phyloP scores from a whole-genome alignment of 176 grass and related monocot genomes.

The Zizania latifolia region DNA sequence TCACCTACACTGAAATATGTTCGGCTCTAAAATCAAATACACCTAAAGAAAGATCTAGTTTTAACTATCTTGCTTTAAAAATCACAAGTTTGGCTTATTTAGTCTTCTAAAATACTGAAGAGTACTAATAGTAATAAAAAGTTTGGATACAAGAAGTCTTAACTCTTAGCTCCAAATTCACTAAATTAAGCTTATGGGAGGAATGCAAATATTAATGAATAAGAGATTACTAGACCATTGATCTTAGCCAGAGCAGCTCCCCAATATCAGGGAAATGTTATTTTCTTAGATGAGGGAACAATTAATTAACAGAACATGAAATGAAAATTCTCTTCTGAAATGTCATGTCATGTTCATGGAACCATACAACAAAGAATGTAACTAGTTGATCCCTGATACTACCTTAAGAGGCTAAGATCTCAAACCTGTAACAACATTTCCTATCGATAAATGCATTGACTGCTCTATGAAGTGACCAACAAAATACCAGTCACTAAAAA shows the following conservation, averaged over 20 bases:
- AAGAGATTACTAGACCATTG: neutral
- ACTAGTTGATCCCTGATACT: slow-evolving; percentile 5
- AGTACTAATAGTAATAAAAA: neutral
- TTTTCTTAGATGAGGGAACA: too few species aligned
- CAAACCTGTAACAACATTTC: slow-evolving; percentile 6
- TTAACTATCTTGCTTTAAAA: neutral
- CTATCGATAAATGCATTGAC: slow-evolving; percentile 18
- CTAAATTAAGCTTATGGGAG: neutral
- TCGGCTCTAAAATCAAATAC: neutral
- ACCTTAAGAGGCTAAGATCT: slow-evolving; percentile 7
- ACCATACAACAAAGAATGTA: slow-evolving; percentile 22
- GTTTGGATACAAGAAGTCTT: neutral
- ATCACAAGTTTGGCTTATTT: neutral
- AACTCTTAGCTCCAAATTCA: neutral
- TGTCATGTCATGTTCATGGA: slow-evolving; percentile 28
- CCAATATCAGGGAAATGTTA: neutral
- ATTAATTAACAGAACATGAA: neutral
- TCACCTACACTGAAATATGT: neutral
- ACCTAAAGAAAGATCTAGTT: neutral
- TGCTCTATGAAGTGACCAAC: slow-evolving; percentile 13
- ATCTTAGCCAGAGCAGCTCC: neutral
- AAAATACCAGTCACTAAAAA: slow-evolving; percentile 26
- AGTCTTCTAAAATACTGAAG: neutral
- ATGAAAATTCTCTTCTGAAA: slow-evolving; percentile 6
- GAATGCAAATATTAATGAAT: neutral